Evolutionary conservation across 1,284 basidiomycete species (phyloP).

Genomic region (Naganishia liquefaciens): DNA sequence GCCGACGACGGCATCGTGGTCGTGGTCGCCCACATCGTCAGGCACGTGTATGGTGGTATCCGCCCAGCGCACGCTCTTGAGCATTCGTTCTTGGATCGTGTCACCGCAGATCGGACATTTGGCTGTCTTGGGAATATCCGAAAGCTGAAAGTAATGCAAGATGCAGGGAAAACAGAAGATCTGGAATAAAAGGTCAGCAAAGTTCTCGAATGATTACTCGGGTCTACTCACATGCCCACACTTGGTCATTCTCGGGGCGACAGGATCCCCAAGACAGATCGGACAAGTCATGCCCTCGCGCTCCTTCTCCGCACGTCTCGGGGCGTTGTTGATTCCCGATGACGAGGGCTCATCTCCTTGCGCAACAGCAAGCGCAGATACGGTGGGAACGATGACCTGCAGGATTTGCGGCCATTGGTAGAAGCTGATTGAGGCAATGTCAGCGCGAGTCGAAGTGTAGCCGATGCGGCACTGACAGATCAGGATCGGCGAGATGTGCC

Average conservation of each 20-base stretch:
- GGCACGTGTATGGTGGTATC: constrained; percentile 6
- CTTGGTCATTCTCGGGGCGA: constrained; percentile 93
- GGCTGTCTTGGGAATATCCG: constrained; percentile 76
- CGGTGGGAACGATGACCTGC: constrained; percentile 86
- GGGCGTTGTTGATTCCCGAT: constrained; percentile 35
- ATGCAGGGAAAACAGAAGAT: constrained; percentile 89
- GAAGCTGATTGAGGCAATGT: constrained; percentile 60
- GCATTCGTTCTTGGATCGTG: constrained; percentile 82
- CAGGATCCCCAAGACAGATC: constrained; percentile 82
- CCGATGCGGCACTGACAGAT: constrained; percentile 65
- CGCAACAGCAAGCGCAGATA: constrained; percentile 54
- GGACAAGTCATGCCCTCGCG: constrained; percentile 70
- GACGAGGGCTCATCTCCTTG: constrained; percentile 43
- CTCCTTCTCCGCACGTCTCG: constrained; percentile 49
- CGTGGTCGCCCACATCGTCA: not conserved
- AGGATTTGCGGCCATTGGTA: constrained; percentile 96
- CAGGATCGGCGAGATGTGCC: constrained; percentile 90
- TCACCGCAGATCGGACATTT: constrained; percentile 97
- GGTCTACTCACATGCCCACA: constrained; percentile 82
- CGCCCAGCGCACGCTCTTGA: constrained; percentile 77
- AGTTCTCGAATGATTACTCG: not conserved
- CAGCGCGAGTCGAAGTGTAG: too few relatives aligned
- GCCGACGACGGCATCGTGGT: constrained; percentile 18
- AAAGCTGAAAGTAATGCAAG: constrained; percentile 83
- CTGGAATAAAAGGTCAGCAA: constrained; percentile 52